A percentile compares a stretch with the other conserved stretches of the same genome.
phyloP scores from a whole-genome alignment of 2,329 filamentous ascomycete genomes.

The Cladosporium halotolerans region DNA sequence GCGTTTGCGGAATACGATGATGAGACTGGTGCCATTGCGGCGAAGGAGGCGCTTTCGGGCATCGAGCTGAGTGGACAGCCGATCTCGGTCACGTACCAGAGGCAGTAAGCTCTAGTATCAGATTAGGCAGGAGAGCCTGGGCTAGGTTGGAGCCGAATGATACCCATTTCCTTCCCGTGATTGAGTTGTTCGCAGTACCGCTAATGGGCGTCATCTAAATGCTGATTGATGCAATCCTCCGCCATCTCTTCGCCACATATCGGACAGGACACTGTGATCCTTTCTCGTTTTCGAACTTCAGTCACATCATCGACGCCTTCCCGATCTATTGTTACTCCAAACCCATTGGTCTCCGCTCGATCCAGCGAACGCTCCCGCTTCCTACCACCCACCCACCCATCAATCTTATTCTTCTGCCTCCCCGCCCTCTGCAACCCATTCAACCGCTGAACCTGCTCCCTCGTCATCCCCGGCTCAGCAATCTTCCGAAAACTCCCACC shows the following conservation, averaged over 20 bases:
- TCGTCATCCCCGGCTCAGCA: constrained; percentile 36
- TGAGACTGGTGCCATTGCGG: constrained; percentile 81
- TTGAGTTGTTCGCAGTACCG: too few relatives aligned
- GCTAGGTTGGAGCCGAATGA: too few relatives aligned
- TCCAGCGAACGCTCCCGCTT: constrained; percentile 8
- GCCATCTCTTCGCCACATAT: constrained; percentile 31
- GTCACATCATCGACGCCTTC: not conserved
- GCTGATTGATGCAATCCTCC: constrained; percentile 33
- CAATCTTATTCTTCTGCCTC: constrained; percentile 40
- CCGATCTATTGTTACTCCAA: not conserved
- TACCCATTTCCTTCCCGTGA: too few relatives aligned
- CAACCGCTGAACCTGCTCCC: constrained; percentile 35
- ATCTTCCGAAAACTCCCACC: constrained; percentile 38
- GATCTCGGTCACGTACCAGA: constrained; percentile 87
- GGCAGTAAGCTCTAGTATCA: not conserved
- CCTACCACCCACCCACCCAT: constrained; percentile 32
- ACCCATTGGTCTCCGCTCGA: not conserved
- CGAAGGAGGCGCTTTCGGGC: constrained; percentile 87
- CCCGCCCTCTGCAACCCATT: constrained; percentile 37
- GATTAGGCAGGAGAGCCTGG: not conserved
- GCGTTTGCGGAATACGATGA: constrained; percentile 96
- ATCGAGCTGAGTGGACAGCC: constrained; percentile 72
- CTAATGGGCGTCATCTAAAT: constrained; percentile 30
- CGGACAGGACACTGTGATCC: constrained; percentile 33
- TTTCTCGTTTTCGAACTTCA: constrained; percentile 6